A percentile compares a stretch with the other conserved stretches of the same genome.
Evolutionary conservation across 1,284 basidiomycete genomes (phyloP).

Genomic region (Malassezia sp.): DNA sequence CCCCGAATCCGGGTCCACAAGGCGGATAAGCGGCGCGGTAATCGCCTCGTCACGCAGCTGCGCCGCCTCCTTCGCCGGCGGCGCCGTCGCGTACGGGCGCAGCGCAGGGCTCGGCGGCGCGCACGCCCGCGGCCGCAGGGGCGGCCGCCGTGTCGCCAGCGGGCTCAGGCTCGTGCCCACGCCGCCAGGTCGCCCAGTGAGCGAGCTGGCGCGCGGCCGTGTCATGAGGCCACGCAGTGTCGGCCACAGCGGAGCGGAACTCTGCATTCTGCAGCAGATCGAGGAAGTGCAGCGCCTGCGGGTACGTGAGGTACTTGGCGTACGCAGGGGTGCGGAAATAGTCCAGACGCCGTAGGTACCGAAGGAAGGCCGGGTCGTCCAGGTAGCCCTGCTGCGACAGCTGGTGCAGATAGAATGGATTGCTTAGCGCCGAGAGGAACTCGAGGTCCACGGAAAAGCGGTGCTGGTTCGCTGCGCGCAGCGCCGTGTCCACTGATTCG

Average conservation of each 20-base stretch:
- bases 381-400: constrained; percentile 28
- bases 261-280: constrained; percentile 25
- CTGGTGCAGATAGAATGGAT: constrained; percentile 35
- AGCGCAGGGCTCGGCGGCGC: neutral
- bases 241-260: constrained; percentile 27
- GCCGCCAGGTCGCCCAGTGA: constrained; percentile 39
- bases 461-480: constrained; percentile 24
- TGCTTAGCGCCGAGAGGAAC: constrained; percentile 37
- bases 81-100: neutral
- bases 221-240: constrained; percentile 31
- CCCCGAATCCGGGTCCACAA: constrained; percentile 32
- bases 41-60: constrained; percentile 21
- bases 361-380: constrained; percentile 23
- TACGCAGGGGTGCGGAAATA: constrained; percentile 33
- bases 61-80: constrained; percentile 3
- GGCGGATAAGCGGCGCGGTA: constrained; percentile 17
- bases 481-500: constrained; percentile 2
- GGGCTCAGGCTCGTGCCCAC: too few species aligned
- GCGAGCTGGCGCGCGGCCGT: constrained; percentile 29
- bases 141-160: neutral
- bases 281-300: constrained; percentile 32
- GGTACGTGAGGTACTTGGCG: constrained; percentile 36
- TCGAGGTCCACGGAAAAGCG: constrained; percentile 36
- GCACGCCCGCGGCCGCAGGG: neutral
- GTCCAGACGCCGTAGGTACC: constrained; percentile 31